Base-by-base conservation (phyloP, 352 stramenopile species). In the Peronospora tabacina region DNA sequence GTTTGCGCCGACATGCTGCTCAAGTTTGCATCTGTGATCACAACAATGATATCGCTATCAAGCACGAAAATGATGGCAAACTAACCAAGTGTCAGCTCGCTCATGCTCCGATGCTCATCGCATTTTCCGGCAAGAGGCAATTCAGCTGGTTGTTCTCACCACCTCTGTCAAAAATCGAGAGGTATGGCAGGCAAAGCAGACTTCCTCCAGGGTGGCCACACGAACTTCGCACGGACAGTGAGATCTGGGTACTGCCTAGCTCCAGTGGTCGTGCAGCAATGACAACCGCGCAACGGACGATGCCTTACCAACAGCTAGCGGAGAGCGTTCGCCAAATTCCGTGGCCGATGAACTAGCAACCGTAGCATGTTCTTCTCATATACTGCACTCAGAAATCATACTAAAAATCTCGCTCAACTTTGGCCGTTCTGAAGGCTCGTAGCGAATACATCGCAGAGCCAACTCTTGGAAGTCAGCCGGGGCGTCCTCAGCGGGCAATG, bases 61-160 rank as follows among this genome's bases (percentile, higher is more conserved):
- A 60, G 12, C 42, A 39, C 13, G 38, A 53, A 48, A 24, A 30
- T 8, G 33, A 38, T 13, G 24, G 17, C 3, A 24, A 48, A 38
- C 19, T 15, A 10, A 36, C 38, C 3, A 46, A 28, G 8, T 92
- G 81, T 44, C 19, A 44, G 10, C 53, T 56, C 33, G 54, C 41
- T 0, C 79, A 93, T 44, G 68, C 70, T 0, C 84, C 84, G 0
- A 61, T 85, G 46, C 55, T 94, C 55, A 72, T 94, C 34, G 84
- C 84, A 5, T 94, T 94, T 58, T 85, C 78, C 0, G 84, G 84
- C 12, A 94, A 94, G 56, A 76, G 84, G 15, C 84, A 94, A 51
- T 94, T 92, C 57, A 85, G 75, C 48, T 87, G 67, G 40, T 51
- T 94, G 38, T 94, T 94, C 49, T 70, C 80, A 12, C 74, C 78